Conservation (phyloP, 345 rosid species). For the Hypericum perforatum region DNA sequence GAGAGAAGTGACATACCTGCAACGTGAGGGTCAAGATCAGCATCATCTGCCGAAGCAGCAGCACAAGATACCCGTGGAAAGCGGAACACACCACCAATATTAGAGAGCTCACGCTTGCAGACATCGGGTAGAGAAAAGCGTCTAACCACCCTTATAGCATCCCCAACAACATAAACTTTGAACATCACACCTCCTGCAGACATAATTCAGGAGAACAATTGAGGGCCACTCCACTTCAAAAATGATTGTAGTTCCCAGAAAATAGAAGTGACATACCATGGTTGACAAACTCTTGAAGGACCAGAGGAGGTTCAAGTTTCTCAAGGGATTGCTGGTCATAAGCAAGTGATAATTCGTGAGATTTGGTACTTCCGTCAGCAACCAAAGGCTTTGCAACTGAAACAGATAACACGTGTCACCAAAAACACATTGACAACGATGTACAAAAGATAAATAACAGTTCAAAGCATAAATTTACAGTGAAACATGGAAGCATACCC, state of each 20-base stretch:
- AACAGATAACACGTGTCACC: slow-evolving; percentile 3
- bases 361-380: slow-evolving; percentile 70
- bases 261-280: slow-evolving; percentile 42
- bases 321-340: slow-evolving; percentile 50
- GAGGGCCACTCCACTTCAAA: not conserved
- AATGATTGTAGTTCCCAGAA: not conserved
- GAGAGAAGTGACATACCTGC: slow-evolving; percentile 28
- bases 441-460: no score
- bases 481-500: no score
- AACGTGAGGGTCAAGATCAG: slow-evolving; percentile 50
- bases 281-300: slow-evolving; percentile 83
- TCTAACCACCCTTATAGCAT: slow-evolving; percentile 67
- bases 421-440: no score
- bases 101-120: slow-evolving; percentile 45
- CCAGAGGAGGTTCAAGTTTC: slow-evolving; percentile 76
- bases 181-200: slow-evolving; percentile 66
- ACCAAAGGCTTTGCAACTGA: slow-evolving; percentile 79
- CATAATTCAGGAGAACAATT: not conserved
- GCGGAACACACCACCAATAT: slow-evolving; percentile 38
- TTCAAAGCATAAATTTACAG: no score
- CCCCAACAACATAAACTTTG: slow-evolving; percentile 78
- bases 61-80: slow-evolving; percentile 67
- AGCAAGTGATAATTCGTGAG: slow-evolving; percentile 69
- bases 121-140: slow-evolving; percentile 84
- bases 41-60: slow-evolving; percentile 65